Base-by-base conservation (phyloP, 805 yeast species). In the Metschnikowia henanensis region DNA sequence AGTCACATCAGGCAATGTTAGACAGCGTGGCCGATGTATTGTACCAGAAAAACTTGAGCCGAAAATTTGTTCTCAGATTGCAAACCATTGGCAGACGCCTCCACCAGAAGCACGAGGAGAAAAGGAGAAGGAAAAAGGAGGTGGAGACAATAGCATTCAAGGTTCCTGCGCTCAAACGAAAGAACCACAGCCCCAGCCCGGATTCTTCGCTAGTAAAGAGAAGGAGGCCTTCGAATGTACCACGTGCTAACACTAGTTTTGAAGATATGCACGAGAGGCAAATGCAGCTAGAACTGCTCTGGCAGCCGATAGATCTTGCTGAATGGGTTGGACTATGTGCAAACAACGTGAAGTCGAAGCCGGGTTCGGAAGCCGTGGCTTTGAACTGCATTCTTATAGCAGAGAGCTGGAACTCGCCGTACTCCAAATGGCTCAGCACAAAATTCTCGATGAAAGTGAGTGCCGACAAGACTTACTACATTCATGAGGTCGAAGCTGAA, bases 401-500 rank as follows among this genome's bases (percentile, higher is more conserved):
- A 9, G 74, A 73, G 34, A 67, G 78, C 47, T 80, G 84, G 83
- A 49, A 59, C 2, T 51, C 62, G 23, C 64, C 66, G 3, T 66
- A 70, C 38, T 75, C 81, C 1, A 68, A 66, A 38, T 80, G 84
- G 84, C 58, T 79, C 34, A 66, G 67, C 17, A 60, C 64, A 15
- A 77, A 77, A 53, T 59, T 80, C 8, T 52, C 61, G 3, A 57
- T 81, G 21, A 57, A 55, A 32, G 60, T 65, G 34, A 63, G 69
- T 49, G 38, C 39, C 28, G 63, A 53, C 10, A 53, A 53, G 30
- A 39, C 48, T 17, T 55, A 62, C 13, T 71, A 66, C 44, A 59
- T 60, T 37, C 56, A 57, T 23, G 33, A 35, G 4, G 45, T 70
- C 16, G 38, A 43, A n/a, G 53, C 57, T 18, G 60, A 60, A 12